These are phyloP conservation scores for Fusarium sp. DNA, from an alignment of 2,329 filamentous ascomycete species.

Conservation along the genomic window DNA sequence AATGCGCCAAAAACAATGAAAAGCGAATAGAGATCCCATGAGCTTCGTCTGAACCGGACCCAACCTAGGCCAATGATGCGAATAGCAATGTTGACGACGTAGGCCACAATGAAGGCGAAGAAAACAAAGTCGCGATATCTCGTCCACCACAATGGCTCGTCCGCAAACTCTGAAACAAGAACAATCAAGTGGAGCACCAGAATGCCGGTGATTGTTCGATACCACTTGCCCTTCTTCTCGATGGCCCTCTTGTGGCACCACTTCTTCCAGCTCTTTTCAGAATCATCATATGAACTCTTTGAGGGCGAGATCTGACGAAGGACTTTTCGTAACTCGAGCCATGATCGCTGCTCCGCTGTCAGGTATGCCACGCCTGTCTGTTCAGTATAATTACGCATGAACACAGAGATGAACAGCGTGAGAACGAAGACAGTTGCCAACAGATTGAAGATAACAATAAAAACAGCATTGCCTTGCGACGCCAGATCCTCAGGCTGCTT, in stretches of 20 bases:
- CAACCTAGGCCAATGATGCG: constrained; percentile 91
- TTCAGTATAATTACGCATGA: constrained; percentile 99
- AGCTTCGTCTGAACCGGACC: constrained; percentile 90
- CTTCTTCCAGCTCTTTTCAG: constrained; percentile 81
- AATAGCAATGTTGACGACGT: constrained; percentile 84
- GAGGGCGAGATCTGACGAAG: constrained; percentile 94
- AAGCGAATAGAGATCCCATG: constrained; percentile 94
- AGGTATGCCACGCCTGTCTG: constrained; percentile 97
- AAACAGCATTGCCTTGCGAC: constrained; percentile 87
- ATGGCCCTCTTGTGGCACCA: constrained; percentile 97
- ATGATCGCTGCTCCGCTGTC: constrained; percentile 94
- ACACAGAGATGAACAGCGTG: constrained; percentile 97
- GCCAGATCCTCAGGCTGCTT: constrained; percentile 77
- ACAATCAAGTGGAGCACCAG: constrained; percentile 86
- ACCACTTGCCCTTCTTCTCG: constrained; percentile 94
- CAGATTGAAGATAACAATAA: constrained; percentile 97
- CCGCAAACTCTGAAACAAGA: constrained; percentile 86
- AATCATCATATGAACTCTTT: constrained; percentile 86
- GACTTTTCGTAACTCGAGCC: constrained; percentile 93
- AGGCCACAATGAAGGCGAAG: constrained; percentile 82
- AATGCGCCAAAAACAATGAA: constrained; percentile 84
- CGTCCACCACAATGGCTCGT: constrained; percentile 79
- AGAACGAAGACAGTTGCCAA: constrained; percentile 95
- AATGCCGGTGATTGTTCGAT: constrained; percentile 80
- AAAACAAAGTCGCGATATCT: constrained; percentile 79